Base-by-base conservation (phyloP, 1,139 yeast genomes). In the Blastobotrys capitulatus region DNA sequence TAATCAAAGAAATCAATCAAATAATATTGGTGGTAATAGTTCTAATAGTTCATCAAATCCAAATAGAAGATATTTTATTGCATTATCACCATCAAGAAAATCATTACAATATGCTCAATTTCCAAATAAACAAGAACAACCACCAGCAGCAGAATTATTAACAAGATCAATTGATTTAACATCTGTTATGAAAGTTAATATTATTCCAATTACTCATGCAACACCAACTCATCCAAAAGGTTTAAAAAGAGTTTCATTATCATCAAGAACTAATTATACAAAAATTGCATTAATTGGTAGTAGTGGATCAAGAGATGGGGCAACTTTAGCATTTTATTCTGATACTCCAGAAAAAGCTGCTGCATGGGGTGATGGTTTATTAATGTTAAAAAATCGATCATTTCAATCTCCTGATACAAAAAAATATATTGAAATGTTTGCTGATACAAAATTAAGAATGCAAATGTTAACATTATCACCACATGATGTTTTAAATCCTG, bases 301-400 rank as follows among this genome's bases (percentile, higher is more conserved):
- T 16, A 50, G 59, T 25, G 62, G 63, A 2, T 38, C 57, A 12
- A 52, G 62, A n/a, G 63, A 57, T 19, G 56, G 57, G 6, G 56
- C 62, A 4, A 49, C 60, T 7, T 72, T 86, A 52, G 67, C 74
- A 22, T 83, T 86, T 59, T 86, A 77, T 64, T 78, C 86, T 7
- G 92, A 86, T 55, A 83, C 89, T 6, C 92, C 79, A 53, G 88
- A 83, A 47, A 77, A 80, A 52, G 81, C 85, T 47, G 79, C 78
- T 52, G 80, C 83, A 10, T 87, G 95, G 94, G 72, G 83, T 42
- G 95, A 87, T 66, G 96, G 95, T 1, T 66, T 87, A 51, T 80
- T 79, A 62, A 73, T 86, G 76, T 71, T 85, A 57, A 68, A 72
- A 31, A 67, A 69, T 37, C 68, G 66, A 38, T 54, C 61, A 3